Percentiles rank a stretch among this genome's conserved stretches.
Evolutionary conservation across 2,329 filamentous ascomycete species (phyloP).

Genomic region (Aspergillus spinulosporus): DNA sequence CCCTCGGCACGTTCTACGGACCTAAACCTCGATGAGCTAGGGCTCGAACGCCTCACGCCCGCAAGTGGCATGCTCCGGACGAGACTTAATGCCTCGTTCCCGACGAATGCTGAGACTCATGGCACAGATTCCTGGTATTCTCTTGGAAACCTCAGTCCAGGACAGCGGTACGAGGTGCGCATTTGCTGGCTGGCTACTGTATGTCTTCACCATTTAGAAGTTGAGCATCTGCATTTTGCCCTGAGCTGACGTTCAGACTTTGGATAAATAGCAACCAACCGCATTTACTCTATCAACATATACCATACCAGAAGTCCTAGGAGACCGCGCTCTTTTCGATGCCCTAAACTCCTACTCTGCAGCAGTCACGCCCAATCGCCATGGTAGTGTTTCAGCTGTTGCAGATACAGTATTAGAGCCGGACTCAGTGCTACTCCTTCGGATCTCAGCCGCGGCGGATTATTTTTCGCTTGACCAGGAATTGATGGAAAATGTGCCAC

Average conservation of each 20-base stretch:
- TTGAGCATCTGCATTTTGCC: not conserved
- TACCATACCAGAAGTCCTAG: conserved; percentile 61
- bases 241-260: not conserved
- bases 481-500: conserved; percentile 73
- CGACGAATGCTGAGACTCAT: conserved; percentile 50
- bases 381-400: not conserved
- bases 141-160: conserved; percentile 67
- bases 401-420: conserved; percentile 20
- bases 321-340: conserved; percentile 62
- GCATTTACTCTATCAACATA: conserved; percentile 69
- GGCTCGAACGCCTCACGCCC: conserved; percentile 66
- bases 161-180: conserved; percentile 83
- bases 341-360: conserved; percentile 63
- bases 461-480: conserved; percentile 74
- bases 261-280: conserved; percentile 72
- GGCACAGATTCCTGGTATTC: conserved; percentile 76
- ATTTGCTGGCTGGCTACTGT: conserved; percentile 94
- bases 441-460: conserved; percentile 73
- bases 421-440: conserved; percentile 67
- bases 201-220: conserved; percentile 39
- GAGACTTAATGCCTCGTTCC: conserved; percentile 68
- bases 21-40: conserved; percentile 61
- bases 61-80: conserved; percentile 59
- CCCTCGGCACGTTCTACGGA: conserved; percentile 58
- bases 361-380: conserved; percentile 16